These are phyloP conservation scores for Penicillium sclerotiorum DNA, from an alignment of 2,329 filamentous ascomycete species.

Conservation along the genomic window DNA sequence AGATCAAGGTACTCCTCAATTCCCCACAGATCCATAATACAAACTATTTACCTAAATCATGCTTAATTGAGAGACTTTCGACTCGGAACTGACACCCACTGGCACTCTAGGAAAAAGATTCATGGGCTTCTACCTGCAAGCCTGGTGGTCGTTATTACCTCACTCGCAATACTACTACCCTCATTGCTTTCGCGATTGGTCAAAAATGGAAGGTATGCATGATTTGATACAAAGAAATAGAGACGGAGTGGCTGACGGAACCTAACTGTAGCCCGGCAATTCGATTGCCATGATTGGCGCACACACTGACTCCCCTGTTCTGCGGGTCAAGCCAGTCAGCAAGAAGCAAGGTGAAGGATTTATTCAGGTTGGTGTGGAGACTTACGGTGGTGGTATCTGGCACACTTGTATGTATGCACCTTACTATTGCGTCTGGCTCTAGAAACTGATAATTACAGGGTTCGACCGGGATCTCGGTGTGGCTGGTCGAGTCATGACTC, in stretches of 20 bases:
- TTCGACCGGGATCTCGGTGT: constrained; percentile 94
- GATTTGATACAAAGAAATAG: neutral
- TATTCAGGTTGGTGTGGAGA: constrained; percentile 92
- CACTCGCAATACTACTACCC: constrained; percentile 88
- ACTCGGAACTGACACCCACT: too few relatives aligned
- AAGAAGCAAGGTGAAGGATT: constrained; percentile 86
- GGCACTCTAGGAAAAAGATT: constrained; percentile 76
- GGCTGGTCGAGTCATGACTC: constrained; percentile 84
- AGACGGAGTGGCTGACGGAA: neutral
- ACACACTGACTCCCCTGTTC: constrained; percentile 91
- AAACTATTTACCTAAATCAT: neutral
- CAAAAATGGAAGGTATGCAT: constrained; percentile 71
- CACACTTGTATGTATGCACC: constrained; percentile 67
- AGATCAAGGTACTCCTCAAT: constrained; percentile 66
- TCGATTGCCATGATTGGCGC: constrained; percentile 90
- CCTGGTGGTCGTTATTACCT: constrained; percentile 96
- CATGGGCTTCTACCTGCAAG: constrained; percentile 76
- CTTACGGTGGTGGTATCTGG: constrained; percentile 96
- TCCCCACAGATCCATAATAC: neutral
- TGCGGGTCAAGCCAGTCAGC: constrained; percentile 91
- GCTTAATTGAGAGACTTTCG: too few relatives aligned
- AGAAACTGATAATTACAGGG: constrained; percentile 51
- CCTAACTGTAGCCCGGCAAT: constrained; percentile 66
- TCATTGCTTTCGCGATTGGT: constrained; percentile 90
- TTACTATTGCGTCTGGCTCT: too few relatives aligned